Evolutionary conservation across 78 protist genomes (phyloP), one percentile per base, ranked within the genome.

Genomic region (Dictyostelium intermedium): DNA sequence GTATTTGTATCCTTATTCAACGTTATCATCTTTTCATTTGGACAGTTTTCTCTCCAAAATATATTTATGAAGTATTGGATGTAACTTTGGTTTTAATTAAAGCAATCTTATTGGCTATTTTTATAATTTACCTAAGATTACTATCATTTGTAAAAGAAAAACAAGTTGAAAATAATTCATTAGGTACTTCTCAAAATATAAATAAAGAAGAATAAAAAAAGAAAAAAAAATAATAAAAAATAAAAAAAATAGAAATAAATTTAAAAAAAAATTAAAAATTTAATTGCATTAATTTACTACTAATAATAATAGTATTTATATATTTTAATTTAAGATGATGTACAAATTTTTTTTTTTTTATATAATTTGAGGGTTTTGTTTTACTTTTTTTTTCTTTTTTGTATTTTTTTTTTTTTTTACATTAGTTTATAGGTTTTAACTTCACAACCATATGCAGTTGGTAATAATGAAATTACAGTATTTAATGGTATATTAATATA

Each of bases 401-500:
- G 43, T 39, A 4, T 2, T 2, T 45, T 50, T 50, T 10, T 50
- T 16, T 20, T 56, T 56, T 56, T 56, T 56, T 56, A 56, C 66
- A 56, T 56, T 60, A 78, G 7, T 32, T 77, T 83, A 73, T 60
- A 92, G 11, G 81, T 84, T 32, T 66, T 77, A 18, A 86, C 91
- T 43, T 92, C 91, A 32, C 92, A 89, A 0, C 97, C 96, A 82
- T 92, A 87, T 30, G 98, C 92, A 37, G 60, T 50, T 47, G 97
- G 98, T 41, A 84, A 47, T 25, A 97, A 85, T 74, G 97, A 84
- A 81, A 97, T 76, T 37, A 98, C 92, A 16, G 98, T 96, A 66
- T 98, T 97, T n/a, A 97, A 91, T 2, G 97, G 98, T 3, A 97
- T 95, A 32, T 91, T 63, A 25, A 91, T 91, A 72, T 82, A 78